Conservation (phyloP, 192 early-diverging fungal species). For the Mortierella claussenii region DNA sequence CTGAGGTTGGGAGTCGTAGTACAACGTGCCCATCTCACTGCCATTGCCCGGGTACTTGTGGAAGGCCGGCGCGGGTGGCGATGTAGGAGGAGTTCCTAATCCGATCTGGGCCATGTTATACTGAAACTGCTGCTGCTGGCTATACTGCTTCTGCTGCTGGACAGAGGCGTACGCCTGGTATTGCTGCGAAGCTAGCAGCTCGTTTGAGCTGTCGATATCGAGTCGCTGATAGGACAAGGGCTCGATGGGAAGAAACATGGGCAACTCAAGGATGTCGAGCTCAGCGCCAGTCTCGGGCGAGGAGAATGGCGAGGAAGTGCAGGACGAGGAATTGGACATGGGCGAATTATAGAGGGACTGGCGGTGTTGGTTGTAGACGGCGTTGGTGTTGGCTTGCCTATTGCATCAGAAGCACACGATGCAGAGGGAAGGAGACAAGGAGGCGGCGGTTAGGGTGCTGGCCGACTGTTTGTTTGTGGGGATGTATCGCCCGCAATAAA, state of each 20-base stretch:
- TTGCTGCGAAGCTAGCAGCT: constrained; percentile 13
- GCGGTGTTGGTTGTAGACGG: neutral
- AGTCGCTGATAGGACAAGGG: constrained; percentile 42
- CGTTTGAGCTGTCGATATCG: constrained; percentile 18
- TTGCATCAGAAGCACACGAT: neutral
- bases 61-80: constrained; percentile 33
- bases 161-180: constrained; percentile 1
- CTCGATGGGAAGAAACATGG: constrained; percentile 41
- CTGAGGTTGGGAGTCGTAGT: constrained; percentile 21
- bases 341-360: constrained; percentile 30
- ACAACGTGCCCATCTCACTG: constrained; percentile 32
- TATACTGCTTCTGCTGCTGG: constrained; percentile 25
- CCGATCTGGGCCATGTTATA: constrained; percentile 29
- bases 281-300: constrained; percentile 39
- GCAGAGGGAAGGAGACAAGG: neutral
- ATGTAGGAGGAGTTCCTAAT: constrained; percentile 42
- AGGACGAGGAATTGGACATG: constrained; percentile 42
- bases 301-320: constrained; percentile 45
- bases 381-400: constrained; percentile 32
- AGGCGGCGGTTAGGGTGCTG: constrained; percentile 1
- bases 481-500: too few species aligned
- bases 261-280: constrained; percentile 41
- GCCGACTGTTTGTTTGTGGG: too few species aligned
- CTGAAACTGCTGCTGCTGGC: constrained; percentile 24
- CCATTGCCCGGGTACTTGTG: constrained; percentile 18